phyloP scores from a whole-genome alignment of 75 land plant species.

The Larix kaempferi region DNA sequence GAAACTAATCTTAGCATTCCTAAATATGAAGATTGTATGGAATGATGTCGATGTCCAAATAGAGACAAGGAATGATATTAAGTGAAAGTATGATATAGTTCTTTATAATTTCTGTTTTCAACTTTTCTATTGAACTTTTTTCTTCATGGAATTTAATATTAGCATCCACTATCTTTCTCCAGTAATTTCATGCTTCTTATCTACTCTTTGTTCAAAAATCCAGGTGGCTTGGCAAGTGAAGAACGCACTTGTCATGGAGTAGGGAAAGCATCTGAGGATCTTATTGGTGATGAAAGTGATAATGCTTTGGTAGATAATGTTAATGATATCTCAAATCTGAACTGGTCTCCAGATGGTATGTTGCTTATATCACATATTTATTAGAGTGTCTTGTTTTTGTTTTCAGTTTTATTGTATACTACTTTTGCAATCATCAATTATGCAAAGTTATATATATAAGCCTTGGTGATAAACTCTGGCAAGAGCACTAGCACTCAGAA shows the following conservation, averaged over 20 bases:
- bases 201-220: not conserved
- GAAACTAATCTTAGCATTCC: not conserved
- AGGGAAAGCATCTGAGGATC: not conserved
- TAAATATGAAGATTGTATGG: not conserved
- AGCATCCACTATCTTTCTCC: not conserved
- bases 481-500: not conserved
- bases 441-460: not conserved
- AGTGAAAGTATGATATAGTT: not conserved
- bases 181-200: not conserved
- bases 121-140: not conserved
- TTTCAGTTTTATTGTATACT: no score
- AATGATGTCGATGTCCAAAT: not conserved
- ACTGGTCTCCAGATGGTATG: no score
- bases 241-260: not conserved
- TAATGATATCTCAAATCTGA: no score
- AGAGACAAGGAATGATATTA: not conserved
- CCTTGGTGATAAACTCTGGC: not conserved
- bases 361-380: no score
- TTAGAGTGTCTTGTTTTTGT: no score
- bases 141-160: not conserved
- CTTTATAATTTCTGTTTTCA: not conserved
- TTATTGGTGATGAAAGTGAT: no score
- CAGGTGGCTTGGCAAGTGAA: conserved; percentile 7
- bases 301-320: no score
- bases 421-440: no score